Evolutionary conservation across 768 basidiomycete species (phyloP).

Genomic region (Trichaptum fuscoviolaceum): DNA sequence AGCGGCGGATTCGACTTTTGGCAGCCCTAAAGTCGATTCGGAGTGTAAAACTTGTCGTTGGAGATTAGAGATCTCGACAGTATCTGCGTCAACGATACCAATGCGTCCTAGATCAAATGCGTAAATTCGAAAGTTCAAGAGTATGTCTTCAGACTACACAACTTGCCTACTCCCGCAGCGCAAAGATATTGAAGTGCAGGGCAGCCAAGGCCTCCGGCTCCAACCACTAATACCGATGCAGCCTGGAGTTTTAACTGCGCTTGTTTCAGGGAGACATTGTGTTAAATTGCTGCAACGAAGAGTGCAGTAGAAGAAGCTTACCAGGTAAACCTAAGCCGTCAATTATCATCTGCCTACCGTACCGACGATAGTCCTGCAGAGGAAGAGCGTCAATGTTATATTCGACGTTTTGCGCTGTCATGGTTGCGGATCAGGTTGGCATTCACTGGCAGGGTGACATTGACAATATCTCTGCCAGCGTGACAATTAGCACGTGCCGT

Average conservation of each 20-base stretch:
- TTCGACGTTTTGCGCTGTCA: background rate
- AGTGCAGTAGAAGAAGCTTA: conserved; percentile 19
- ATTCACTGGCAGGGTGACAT: too few species aligned
- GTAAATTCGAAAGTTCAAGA: background rate
- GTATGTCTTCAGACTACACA: conserved; percentile 8
- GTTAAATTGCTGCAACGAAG: background rate
- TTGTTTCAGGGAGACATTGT: conserved; percentile 21
- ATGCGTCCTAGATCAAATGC: conserved; percentile 53
- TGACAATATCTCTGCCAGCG: too few species aligned
- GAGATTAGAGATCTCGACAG: conserved; percentile 83
- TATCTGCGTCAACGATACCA: conserved; percentile 85
- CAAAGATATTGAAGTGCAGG: conserved; percentile 93
- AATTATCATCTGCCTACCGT: conserved; percentile 96
- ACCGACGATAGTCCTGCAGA: conserved; percentile 75
- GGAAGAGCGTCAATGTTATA: conserved; percentile 18
- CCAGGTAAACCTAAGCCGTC: conserved; percentile 85
- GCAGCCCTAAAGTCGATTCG: conserved; percentile 61
- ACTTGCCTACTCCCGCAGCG: conserved; percentile 84
- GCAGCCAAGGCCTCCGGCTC: conserved; percentile 95
- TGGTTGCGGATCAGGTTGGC: background rate
- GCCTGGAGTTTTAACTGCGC: conserved; percentile 79
- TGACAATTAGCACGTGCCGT: too few species aligned
- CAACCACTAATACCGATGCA: conserved; percentile 80
- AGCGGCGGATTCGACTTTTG: conserved; percentile 81
- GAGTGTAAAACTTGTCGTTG: conserved; percentile 91